Evolutionary conservation across 2,329 filamentous ascomycete genomes (phyloP), one percentile per base, ranked within the genome.

Genomic region (Lecanoromycetidae sp.): DNA sequence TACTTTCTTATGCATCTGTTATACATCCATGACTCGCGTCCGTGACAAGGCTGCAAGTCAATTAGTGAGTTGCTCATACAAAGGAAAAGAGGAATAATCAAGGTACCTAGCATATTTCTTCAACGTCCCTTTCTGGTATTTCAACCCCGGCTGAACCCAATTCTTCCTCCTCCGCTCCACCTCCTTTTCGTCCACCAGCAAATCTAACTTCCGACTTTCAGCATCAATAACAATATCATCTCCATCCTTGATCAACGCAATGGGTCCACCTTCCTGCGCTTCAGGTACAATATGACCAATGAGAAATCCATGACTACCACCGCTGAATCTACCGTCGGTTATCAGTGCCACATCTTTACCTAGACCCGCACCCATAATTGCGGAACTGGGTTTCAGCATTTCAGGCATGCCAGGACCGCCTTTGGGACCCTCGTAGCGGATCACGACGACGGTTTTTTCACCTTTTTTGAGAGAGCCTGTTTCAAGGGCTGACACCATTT

Each of bases 151-250:
- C 23, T 73, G 70, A 59, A 72, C 74, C 82, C 82, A 86, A 47
- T 69, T 69, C 56, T 71, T 67, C 54, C 70, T 68, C 49, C 82
- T 70, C 58, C 65, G 65, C 9, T 65, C 70, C 58, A 85, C 67
- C 63, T 86, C 83, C 47, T 74, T 73, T 19, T 83, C 74, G 12
- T 76, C 69, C 6, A 88, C 73, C 32, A 82, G 69, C 3, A 86
- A 69, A 55, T 75, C 87, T 63, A 72, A 76, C 42, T 71, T 72
- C 36, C 76, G 76, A 60, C 79, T 77, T 63, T 88, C 82, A 0
- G 87, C 84, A 58, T 94, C 85, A 51, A 94, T 93, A 40, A 80
- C 77, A 55, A 94, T 82, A 49, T 72, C 72, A 61, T 94, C 87
- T 22, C 87, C 87, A 56, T 94, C 81, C 56, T 75, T 64, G n/a